Percentiles rank a stretch among this genome's conserved stretches.
Conservation (phyloP, 1,284 basidiomycete genomes). For the Amanita bisporigera region DNA sequence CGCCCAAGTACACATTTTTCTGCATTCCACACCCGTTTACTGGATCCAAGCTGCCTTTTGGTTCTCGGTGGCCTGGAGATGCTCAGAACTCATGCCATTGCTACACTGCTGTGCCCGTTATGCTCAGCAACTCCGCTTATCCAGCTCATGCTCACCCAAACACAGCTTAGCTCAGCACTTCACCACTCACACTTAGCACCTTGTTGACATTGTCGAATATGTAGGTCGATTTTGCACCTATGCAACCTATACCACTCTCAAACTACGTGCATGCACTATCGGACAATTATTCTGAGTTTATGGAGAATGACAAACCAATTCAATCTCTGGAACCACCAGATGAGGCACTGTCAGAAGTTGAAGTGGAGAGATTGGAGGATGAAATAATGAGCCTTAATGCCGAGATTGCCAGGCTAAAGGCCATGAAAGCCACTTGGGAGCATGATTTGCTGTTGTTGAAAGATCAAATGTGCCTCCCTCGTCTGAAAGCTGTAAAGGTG, state of each 20-base stretch:
- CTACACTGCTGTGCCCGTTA: conserved; percentile 50
- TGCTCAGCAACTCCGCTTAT: no score
- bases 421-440: not conserved
- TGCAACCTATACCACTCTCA: no score
- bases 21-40: conserved; percentile 53
- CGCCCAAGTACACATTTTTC: no score
- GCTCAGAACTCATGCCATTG: conserved; percentile 39
- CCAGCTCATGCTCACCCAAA: no score
- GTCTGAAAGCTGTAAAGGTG: conserved; percentile 41
- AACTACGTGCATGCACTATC: no score
- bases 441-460: not conserved
- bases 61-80: conserved; percentile 41
- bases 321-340: not conserved
- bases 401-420: not conserved
- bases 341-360: not conserved
- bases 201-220: not conserved
- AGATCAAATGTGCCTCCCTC: not conserved
- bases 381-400: not conserved
- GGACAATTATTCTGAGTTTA: no score
- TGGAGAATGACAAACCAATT: no score
- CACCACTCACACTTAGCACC: no score
- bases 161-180: no score
- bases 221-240: not conserved
- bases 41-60: conserved; percentile 53
- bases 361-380: not conserved